phyloP scores from a whole-genome alignment of 352 stramenopile species.

The Sclerospora graminicola region DNA sequence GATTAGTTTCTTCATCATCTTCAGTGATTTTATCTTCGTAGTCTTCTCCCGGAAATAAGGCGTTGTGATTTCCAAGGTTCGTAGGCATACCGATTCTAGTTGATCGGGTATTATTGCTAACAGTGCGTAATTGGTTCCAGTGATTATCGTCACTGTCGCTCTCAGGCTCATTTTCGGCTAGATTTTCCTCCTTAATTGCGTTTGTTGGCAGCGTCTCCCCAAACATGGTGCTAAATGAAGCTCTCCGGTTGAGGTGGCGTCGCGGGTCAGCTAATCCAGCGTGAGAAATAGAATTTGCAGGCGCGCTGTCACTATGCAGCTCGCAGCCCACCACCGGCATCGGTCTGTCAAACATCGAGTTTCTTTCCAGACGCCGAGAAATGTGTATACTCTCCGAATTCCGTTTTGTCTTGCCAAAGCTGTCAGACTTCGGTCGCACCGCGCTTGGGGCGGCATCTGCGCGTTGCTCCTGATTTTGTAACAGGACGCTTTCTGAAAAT shows the following conservation, averaged over 20 bases:
- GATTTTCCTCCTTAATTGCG: conserved; percentile 56
- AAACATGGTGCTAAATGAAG: conserved; percentile 51
- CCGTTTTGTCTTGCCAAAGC: conserved; percentile 17
- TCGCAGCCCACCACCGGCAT: conserved; percentile 11
- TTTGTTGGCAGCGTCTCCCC: conserved; percentile 34
- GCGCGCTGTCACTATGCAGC: conserved; percentile 12
- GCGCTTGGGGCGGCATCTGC: conserved; percentile 13
- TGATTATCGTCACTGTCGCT: conserved; percentile 26
- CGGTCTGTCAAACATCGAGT: conserved; percentile 30
- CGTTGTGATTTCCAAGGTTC: conserved; percentile 15
- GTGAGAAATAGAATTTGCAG: conserved; percentile 14
- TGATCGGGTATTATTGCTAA: conserved; percentile 6
- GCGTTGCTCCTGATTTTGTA: conserved; percentile 33
- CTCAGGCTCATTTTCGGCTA: conserved; percentile 38
- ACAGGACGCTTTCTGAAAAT: conserved; percentile 63
- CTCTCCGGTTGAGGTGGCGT: conserved; percentile 51
- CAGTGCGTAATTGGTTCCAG: conserved; percentile 4
- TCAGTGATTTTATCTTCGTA: conserved; percentile 28
- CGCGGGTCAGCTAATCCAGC: conserved; percentile 35
- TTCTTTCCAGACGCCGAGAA: conserved; percentile 11
- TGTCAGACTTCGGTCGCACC: conserved; percentile 45
- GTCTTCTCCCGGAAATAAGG: conserved; percentile 22
- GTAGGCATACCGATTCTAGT: conserved; percentile 12
- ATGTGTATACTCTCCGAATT: conserved; percentile 11
- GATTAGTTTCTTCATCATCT: conserved; percentile 18